These are phyloP conservation scores for Sanghuangporus baumii DNA, from an alignment of 1,284 basidiomycete genomes.

Conservation along the genomic window DNA sequence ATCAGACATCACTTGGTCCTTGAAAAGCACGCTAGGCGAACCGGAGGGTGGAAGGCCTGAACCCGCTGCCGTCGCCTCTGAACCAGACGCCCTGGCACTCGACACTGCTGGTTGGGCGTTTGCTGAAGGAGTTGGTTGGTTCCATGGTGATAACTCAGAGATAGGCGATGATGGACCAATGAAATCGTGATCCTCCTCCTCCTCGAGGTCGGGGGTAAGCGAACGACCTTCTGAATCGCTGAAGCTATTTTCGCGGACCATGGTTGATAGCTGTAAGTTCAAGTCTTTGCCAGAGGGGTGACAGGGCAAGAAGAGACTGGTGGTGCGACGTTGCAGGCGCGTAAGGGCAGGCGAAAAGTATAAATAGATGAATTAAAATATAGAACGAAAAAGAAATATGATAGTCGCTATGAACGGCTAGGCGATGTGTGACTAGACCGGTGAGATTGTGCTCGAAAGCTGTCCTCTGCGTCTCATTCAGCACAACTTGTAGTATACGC, in stretches of 20 bases:
- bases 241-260: constrained; percentile 45
- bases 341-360: not conserved
- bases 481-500: too few species aligned
- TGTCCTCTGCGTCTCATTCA: not conserved
- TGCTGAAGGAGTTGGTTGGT: not conserved
- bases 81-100: not conserved
- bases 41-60: constrained; percentile 1
- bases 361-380: not conserved
- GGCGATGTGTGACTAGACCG: not conserved
- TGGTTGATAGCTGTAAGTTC: not conserved
- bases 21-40: constrained; percentile 7
- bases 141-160: not conserved
- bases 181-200: constrained; percentile 31
- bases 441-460: not conserved
- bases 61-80: not conserved
- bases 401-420: not conserved
- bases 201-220: constrained; percentile 48
- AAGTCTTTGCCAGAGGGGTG: not conserved
- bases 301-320: not conserved
- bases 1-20: not conserved
- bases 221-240: constrained; percentile 53
- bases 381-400: too few species aligned
- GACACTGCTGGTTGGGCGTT: not conserved
- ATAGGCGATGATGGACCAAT: constrained; percentile 15
- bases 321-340: not conserved